Conservation (phyloP, 108 stramenopile species). For the Cyclotella atomus region DNA sequence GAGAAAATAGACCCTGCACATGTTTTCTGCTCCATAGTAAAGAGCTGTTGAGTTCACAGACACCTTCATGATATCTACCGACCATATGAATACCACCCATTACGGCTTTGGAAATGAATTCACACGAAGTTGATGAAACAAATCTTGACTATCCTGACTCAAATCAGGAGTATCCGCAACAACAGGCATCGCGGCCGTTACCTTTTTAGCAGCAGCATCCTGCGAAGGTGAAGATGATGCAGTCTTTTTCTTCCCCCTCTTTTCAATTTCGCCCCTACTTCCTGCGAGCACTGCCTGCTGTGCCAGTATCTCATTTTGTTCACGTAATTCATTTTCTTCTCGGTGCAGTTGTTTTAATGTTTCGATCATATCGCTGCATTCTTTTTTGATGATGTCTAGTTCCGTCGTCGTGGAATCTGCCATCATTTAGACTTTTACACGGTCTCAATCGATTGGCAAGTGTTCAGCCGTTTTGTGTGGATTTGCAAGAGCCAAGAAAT, state of each 20-base stretch:
- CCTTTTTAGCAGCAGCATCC: not conserved
- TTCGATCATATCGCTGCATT: conserved; percentile 30
- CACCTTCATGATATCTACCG: no score
- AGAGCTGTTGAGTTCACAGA: no score
- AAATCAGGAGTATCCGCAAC: not conserved
- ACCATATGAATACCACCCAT: no score
- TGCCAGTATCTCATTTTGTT: conserved; percentile 30
- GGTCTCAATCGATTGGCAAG: no score
- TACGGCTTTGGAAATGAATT: no score
- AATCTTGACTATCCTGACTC: no score
- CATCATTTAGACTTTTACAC: no score
- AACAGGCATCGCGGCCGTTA: not conserved
- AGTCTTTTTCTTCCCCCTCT: conserved; percentile 13
- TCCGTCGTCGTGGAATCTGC: not conserved
- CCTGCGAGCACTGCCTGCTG: conserved; percentile 28
- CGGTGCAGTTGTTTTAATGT: conserved; percentile 24
- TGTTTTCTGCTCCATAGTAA: no score
- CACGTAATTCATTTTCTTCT: conserved; percentile 31
- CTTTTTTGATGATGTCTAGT: conserved; percentile 26
- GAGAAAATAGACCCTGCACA: no score
- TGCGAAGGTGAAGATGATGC: not conserved
- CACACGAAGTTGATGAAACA: no score
- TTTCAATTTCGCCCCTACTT: conserved; percentile 28
- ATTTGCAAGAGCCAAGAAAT: no score
- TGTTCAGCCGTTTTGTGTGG: no score